Conservation (phyloP, 139 green algal genomes). For the Spirogloea muscicola region DNA sequence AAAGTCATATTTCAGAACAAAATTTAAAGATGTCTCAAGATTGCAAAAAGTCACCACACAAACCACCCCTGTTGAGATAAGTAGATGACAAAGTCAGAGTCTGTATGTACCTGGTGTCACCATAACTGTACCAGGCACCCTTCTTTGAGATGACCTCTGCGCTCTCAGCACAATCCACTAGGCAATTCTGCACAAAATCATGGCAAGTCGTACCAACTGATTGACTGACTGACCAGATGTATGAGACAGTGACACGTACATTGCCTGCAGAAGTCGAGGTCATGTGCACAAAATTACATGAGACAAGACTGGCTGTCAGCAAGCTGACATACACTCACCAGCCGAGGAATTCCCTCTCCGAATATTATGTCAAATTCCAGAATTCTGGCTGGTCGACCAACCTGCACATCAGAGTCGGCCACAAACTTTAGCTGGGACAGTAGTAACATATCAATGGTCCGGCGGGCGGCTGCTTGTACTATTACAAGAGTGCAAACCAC, state of each 20-base stretch:
- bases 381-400: neutral
- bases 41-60: neutral
- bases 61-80: neutral
- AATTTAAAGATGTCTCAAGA: neutral
- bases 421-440: too few relatives aligned
- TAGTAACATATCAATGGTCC: too few relatives aligned
- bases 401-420: too few relatives aligned
- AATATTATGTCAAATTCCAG: conserved; percentile 21
- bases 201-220: neutral
- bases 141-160: conserved; percentile 59
- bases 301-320: neutral
- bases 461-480: too few relatives aligned
- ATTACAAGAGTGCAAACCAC: too few relatives aligned
- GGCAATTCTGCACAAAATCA: neutral
- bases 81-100: neutral
- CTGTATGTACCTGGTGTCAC: conserved; percentile 1
- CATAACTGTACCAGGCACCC: conserved; percentile 68
- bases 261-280: neutral
- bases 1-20: too few relatives aligned
- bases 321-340: neutral
- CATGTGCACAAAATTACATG: neutral
- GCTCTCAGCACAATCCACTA: conserved; percentile 79
- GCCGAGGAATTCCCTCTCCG: neutral
- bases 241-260: too few relatives aligned
- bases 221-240: too few relatives aligned